phyloP scores from a whole-genome alignment of 2,329 filamentous ascomycete genomes.

The Curvularia spicifera region DNA sequence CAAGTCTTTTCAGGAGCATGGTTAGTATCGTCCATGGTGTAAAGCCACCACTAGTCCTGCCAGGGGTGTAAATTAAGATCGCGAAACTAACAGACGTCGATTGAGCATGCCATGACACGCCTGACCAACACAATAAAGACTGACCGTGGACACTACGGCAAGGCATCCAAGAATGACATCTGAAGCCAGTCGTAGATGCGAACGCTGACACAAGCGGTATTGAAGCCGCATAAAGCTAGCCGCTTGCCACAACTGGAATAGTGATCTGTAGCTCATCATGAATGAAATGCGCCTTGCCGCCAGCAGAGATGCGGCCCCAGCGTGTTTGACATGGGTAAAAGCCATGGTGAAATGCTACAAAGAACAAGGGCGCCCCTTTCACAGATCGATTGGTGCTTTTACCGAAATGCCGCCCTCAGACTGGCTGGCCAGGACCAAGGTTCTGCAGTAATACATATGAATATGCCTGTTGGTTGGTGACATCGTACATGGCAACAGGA shows the following conservation, averaged over 20 bases:
- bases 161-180: slow-evolving; percentile 26
- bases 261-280: slow-evolving; percentile 28
- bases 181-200: slow-evolving; percentile 27
- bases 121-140: slow-evolving; percentile 29
- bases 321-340: slow-evolving; percentile 28
- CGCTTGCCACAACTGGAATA: slow-evolving; percentile 21
- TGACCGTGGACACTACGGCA: slow-evolving; percentile 20
- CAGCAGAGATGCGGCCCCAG: slow-evolving; percentile 25
- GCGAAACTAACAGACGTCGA: slow-evolving; percentile 24
- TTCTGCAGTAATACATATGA: not conserved
- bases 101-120: slow-evolving; percentile 34
- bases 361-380: slow-evolving; percentile 14
- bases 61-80: slow-evolving; percentile 28
- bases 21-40: slow-evolving; percentile 26
- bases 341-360: slow-evolving; percentile 12
- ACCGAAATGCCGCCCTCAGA: not conserved
- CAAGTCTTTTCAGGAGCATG: slow-evolving; percentile 22
- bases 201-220: slow-evolving; percentile 36
- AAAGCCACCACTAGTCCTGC: slow-evolving; percentile 14
- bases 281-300: slow-evolving; percentile 15
- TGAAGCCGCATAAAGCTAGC: slow-evolving; percentile 35
- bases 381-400: not conserved
- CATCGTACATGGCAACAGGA: slow-evolving; percentile 14
- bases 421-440: slow-evolving; percentile 1
- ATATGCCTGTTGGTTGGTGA: slow-evolving; percentile 1